Percentiles rank a stretch among this genome's conserved stretches.
These are phyloP conservation scores for Rhodotorula mucilaginosa DNA, from an alignment of 1,284 basidiomycete species.

Conservation along the genomic window DNA sequence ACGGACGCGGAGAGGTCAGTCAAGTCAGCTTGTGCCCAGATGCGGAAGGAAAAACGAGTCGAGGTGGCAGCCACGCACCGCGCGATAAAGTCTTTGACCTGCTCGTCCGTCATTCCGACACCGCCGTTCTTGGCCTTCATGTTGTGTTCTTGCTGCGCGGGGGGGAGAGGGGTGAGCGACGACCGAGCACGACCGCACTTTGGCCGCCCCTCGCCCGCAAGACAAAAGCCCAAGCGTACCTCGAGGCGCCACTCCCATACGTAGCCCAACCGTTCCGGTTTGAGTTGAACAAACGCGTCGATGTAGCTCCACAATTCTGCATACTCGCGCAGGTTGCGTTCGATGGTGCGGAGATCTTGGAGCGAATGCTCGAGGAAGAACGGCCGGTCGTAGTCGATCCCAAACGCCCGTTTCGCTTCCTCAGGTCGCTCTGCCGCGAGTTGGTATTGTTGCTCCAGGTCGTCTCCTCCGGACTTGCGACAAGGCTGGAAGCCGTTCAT, in stretches of 20 bases:
- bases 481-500: constrained; percentile 51
- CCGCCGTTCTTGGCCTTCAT: constrained; percentile 83
- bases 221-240: constrained; percentile 14
- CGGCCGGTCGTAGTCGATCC: constrained; percentile 36
- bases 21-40: not conserved
- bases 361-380: constrained; percentile 44
- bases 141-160: constrained; percentile 70
- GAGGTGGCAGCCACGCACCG: constrained; percentile 23
- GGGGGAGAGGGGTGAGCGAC: too few species aligned
- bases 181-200: too few species aligned
- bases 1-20: constrained; percentile 51
- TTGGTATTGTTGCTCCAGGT: constrained; percentile 50
- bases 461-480: constrained; percentile 1
- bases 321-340: constrained; percentile 61
- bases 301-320: constrained; percentile 65
- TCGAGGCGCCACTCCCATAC: constrained; percentile 44
- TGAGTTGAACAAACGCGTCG: constrained; percentile 67
- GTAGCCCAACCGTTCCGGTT: constrained; percentile 41
- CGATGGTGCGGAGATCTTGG: constrained; percentile 62
- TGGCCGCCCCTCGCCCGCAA: too few species aligned
- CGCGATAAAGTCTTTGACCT: constrained; percentile 61
- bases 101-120: constrained; percentile 76
- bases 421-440: constrained; percentile 16
- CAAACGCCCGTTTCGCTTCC: not conserved
- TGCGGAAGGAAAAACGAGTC: constrained; percentile 50